Conservation (phyloP, 371 early-diverging fungal species). For the Syncephalastrum contaminatum region DNA sequence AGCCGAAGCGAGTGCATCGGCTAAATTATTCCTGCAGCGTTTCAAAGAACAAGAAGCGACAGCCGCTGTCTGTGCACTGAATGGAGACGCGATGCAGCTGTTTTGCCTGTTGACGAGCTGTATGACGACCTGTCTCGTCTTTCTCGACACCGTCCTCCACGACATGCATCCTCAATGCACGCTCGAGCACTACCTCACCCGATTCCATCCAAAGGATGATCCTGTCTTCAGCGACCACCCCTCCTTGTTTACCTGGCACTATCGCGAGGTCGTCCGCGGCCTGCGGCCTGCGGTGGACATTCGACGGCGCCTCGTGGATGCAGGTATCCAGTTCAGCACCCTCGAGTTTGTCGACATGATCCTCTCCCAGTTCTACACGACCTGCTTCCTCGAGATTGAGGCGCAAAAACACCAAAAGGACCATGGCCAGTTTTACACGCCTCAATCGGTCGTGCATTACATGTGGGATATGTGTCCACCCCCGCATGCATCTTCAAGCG, state of each 20-base stretch:
- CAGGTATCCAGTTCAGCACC: constrained; percentile 18
- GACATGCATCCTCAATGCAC: constrained; percentile 12
- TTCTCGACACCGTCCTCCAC: constrained; percentile 32
- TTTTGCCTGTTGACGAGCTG: constrained; percentile 20
- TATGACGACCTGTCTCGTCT: constrained; percentile 44
- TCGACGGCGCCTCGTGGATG: constrained; percentile 17
- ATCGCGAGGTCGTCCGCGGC: constrained; percentile 9
- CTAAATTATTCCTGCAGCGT: background rate
- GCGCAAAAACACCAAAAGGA: constrained; percentile 65
- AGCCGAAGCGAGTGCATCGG: background rate
- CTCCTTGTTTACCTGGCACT: constrained; percentile 29
- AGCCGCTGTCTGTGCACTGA: background rate
- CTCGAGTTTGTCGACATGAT: constrained; percentile 37
- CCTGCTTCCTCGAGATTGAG: constrained; percentile 45
- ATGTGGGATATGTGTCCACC: constrained; percentile 56
- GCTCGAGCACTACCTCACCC: constrained; percentile 26
- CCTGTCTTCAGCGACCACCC: constrained; percentile 6
- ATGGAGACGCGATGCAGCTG: background rate
- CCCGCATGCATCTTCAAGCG: background rate
- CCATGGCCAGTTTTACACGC: constrained; percentile 69
- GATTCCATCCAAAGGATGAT: constrained; percentile 34
- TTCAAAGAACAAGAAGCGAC: no score
- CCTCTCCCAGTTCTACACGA: constrained; percentile 53
- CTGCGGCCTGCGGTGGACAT: constrained; percentile 15
- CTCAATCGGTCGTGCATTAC: constrained; percentile 56